Percentiles rank a stretch among this genome's conserved stretches.
Conservation (phyloP, 768 basidiomycete genomes). For the Cystobasidium ongulense region DNA sequence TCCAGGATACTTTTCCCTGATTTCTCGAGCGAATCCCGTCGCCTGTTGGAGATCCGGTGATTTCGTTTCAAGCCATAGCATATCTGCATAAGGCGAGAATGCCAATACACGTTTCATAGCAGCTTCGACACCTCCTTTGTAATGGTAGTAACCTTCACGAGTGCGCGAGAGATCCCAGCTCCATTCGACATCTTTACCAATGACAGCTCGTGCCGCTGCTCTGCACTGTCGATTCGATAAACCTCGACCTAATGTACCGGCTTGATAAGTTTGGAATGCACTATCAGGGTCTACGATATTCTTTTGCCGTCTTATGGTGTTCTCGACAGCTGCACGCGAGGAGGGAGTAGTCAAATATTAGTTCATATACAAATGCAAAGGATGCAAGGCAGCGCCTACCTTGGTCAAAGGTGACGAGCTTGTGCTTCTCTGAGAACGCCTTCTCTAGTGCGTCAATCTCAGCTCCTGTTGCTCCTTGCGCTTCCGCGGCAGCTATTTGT, state of each 20-base stretch:
- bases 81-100: conserved; percentile 78
- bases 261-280: conserved; percentile 54
- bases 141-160: conserved; percentile 84
- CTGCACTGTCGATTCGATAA: conserved; percentile 65
- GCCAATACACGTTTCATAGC: conserved; percentile 71
- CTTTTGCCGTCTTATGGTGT: conserved; percentile 23
- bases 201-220: conserved; percentile 62
- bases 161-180: conserved; percentile 70
- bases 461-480: conserved; percentile 55
- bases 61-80: conserved; percentile 89
- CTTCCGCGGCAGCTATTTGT: conserved; percentile 60
- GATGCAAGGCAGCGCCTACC: conserved; percentile 51
- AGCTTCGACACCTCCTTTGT: conserved; percentile 68
- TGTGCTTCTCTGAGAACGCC: conserved; percentile 62
- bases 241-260: conserved; percentile 54
- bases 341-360: no score
- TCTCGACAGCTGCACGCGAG: conserved; percentile 54
- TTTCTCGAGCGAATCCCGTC: conserved; percentile 63
- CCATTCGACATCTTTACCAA: conserved; percentile 69
- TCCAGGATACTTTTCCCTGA: conserved; percentile 62
- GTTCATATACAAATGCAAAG: no score
- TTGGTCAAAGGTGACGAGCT: conserved; percentile 73
- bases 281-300: conserved; percentile 49
- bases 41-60: conserved; percentile 75
- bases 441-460: conserved; percentile 68